A percentile compares a stretch with the other conserved stretches of the same genome.
Conservation (phyloP, 2,329 filamentous ascomycete genomes). For the Neonectria hederae region DNA sequence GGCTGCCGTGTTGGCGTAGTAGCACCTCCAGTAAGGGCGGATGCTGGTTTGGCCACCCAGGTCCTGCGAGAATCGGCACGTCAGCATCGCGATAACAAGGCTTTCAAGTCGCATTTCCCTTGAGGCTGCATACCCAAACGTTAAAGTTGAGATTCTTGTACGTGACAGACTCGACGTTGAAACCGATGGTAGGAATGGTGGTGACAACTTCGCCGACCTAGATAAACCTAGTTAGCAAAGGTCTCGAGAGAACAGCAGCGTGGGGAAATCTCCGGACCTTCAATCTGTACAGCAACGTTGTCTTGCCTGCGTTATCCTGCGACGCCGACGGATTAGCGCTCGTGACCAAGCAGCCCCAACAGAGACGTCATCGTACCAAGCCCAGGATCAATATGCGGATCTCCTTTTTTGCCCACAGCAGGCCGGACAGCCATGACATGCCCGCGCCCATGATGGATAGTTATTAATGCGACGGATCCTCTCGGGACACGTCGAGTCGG, state of each 20-base stretch:
- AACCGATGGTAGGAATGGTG: conserved; percentile 98
- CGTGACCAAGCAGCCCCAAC: conserved; percentile 25
- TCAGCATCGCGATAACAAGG: conserved; percentile 18
- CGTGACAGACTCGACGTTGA: conserved; percentile 98
- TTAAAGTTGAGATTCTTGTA: conserved; percentile 99
- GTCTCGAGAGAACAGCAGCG: neutral
- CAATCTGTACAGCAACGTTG: conserved; percentile 92
- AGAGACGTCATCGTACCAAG: conserved; percentile 68
- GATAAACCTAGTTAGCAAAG: conserved; percentile 25
- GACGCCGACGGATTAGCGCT: conserved; percentile 27
- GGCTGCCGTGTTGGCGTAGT: conserved; percentile 98
- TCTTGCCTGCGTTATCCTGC: conserved; percentile 98
- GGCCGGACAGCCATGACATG: conserved; percentile 74
- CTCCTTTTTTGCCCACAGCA: conserved; percentile 95
- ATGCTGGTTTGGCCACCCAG: conserved; percentile 98
- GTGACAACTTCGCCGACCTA: conserved; percentile 99
- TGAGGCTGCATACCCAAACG: conserved; percentile 78
- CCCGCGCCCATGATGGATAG: conserved; percentile 67
- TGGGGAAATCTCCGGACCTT: conserved; percentile 68
- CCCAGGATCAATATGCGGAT: conserved; percentile 95
- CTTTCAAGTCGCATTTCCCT: neutral
- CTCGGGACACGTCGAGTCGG: conserved; percentile 16
- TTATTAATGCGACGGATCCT: conserved; percentile 25
- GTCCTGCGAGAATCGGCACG: conserved; percentile 64
- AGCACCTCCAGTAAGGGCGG: conserved; percentile 98